Evolutionary conservation across 2,329 filamentous ascomycete species (phyloP).

Genomic region (Diplodia corticola): DNA sequence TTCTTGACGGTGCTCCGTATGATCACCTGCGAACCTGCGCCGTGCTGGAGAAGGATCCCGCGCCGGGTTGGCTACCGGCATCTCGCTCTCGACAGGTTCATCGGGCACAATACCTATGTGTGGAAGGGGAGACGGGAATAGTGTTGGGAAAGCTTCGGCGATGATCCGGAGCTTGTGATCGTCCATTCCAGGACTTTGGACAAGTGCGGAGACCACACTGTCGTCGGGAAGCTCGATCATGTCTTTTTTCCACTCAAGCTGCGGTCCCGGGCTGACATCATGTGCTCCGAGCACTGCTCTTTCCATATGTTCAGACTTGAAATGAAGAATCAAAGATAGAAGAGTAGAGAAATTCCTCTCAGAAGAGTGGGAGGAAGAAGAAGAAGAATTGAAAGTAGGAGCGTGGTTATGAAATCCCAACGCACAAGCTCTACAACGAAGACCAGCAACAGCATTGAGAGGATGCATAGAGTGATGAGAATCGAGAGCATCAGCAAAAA

Average conservation of each 20-base stretch:
- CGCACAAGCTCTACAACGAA: slow-evolving; percentile 47
- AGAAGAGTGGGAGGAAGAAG: slow-evolving; percentile 39
- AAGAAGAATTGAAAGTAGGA: slow-evolving; percentile 31
- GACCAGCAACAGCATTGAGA: slow-evolving; percentile 46
- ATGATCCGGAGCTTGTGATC: slow-evolving; percentile 56
- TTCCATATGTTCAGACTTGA: slow-evolving; percentile 57
- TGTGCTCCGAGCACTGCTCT: slow-evolving; percentile 24
- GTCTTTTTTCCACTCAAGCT: slow-evolving; percentile 58
- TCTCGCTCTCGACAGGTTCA: slow-evolving; percentile 29
- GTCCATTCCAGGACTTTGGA: slow-evolving; percentile 57
- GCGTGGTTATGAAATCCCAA: slow-evolving; percentile 32
- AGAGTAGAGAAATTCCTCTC: slow-evolving; percentile 45
- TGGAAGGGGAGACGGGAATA: slow-evolving; percentile 47
- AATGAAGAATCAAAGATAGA: slow-evolving; percentile 61
- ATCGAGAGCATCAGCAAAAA: slow-evolving; percentile 52
- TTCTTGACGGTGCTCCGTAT: not conserved
- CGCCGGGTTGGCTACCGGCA: not conserved
- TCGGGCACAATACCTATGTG: slow-evolving; percentile 42
- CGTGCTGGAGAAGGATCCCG: not conserved
- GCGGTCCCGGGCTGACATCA: slow-evolving; percentile 18
- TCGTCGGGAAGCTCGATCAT: slow-evolving; percentile 62
- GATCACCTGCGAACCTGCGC: not conserved
- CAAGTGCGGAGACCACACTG: slow-evolving; percentile 50
- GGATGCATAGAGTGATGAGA: slow-evolving; percentile 44
- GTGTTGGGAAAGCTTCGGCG: slow-evolving; percentile 51